Evolutionary conservation across 495 filamentous ascomycete genomes (phyloP).

Genomic region (Achaetomiella virescens): DNA sequence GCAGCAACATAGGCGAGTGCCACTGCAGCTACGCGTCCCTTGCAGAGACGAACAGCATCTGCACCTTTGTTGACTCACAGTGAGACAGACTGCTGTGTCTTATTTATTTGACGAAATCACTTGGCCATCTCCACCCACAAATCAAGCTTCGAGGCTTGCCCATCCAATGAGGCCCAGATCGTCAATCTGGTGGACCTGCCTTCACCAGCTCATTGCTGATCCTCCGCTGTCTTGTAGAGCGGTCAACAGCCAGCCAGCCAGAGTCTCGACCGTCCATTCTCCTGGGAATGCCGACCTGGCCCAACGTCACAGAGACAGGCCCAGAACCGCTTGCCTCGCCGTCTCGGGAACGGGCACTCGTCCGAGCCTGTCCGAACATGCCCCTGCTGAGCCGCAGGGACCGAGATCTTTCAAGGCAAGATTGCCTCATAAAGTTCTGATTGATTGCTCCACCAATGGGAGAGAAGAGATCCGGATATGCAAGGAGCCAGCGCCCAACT

Average conservation of each 20-base stretch:
- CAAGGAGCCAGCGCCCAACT: background rate
- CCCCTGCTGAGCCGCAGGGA: background rate
- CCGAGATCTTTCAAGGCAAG: too few relatives aligned
- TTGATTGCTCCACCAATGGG: background rate
- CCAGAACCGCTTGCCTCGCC: too few relatives aligned
- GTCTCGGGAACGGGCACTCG: too few relatives aligned
- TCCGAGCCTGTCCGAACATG: too few relatives aligned
- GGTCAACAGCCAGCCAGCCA: background rate
- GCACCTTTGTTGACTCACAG: too few relatives aligned
- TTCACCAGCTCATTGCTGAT: background rate
- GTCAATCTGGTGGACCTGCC: background rate
- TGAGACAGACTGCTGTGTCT: too few relatives aligned
- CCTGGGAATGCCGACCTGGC: too few relatives aligned
- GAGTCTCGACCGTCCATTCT: background rate
- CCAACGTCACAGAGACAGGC: too few relatives aligned
- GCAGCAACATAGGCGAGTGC: too few relatives aligned
- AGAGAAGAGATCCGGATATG: background rate
- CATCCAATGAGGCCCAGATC: background rate
- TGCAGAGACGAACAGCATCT: too few relatives aligned
- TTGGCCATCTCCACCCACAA: background rate
- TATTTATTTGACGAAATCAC: background rate
- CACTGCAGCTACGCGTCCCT: background rate
- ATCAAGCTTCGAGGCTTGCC: conserved; percentile 1
- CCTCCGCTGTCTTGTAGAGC: background rate
- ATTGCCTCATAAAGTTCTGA: too few relatives aligned